A percentile compares a stretch with the other conserved stretches of the same genome.
Evolutionary conservation across 2,329 filamentous ascomycete species (phyloP).

Genomic region (Ascochyta fabae): DNA sequence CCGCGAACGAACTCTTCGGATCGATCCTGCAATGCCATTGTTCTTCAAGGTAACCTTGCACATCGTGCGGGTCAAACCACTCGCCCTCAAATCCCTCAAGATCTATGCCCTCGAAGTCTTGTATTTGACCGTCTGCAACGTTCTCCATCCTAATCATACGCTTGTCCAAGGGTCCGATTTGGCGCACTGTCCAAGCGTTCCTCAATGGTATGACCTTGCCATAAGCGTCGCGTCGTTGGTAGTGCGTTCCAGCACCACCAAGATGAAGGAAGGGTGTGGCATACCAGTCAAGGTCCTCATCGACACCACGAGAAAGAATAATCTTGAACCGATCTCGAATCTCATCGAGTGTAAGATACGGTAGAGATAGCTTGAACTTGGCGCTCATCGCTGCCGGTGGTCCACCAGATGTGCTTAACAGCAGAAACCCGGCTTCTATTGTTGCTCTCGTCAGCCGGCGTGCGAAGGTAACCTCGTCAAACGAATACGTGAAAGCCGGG

Average conservation of each 20-base stretch:
- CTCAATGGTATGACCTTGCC: constrained; percentile 46
- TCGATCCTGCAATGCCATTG: constrained; percentile 69
- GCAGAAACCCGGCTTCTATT: constrained; percentile 66
- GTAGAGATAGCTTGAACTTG: constrained; percentile 73
- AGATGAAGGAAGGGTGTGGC: constrained; percentile 68
- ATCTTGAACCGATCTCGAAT: constrained; percentile 50
- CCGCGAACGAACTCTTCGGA: constrained; percentile 65
- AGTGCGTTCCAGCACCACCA: constrained; percentile 73
- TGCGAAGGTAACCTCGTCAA: constrained; percentile 71
- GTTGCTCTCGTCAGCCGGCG: constrained; percentile 72
- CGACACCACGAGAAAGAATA: constrained; percentile 47
- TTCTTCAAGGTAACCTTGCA: constrained; percentile 72
- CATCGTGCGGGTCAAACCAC: constrained; percentile 79
- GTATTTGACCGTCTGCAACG: constrained; percentile 26
- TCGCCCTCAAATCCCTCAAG: constrained; percentile 72
- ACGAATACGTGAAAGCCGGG: constrained; percentile 63
- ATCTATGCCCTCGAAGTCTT: constrained; percentile 51
- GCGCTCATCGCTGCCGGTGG: constrained; percentile 47
- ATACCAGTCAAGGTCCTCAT: constrained; percentile 65
- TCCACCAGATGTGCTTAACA: constrained; percentile 59
- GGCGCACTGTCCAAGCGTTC: constrained; percentile 42
- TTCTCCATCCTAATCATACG: constrained; percentile 28
- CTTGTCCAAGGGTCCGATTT: constrained; percentile 43
- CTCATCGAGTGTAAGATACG: constrained; percentile 57
- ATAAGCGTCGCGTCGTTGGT: constrained; percentile 50